A percentile compares a stretch with the other conserved stretches of the same genome.
These are phyloP conservation scores for Colletotrichum falcatum DNA, from an alignment of 2,329 filamentous ascomycete species.

Conservation along the genomic window DNA sequence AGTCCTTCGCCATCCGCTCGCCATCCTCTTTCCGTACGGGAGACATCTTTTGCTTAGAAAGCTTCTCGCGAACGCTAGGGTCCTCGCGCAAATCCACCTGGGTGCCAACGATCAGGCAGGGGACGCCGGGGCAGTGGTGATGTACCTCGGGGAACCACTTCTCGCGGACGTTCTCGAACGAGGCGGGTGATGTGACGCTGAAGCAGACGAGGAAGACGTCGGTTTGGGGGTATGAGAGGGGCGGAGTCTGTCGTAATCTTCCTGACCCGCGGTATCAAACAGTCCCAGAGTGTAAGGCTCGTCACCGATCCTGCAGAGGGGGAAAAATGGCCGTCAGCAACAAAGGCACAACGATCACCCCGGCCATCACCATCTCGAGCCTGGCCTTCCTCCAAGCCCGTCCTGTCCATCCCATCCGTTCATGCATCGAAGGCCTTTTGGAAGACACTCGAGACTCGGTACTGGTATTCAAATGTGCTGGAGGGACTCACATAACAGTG, in stretches of 20 bases:
- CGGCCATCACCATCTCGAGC: neutral
- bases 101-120: conserved; percentile 96
- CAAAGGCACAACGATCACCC: neutral
- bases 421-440: neutral
- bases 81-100: conserved; percentile 97
- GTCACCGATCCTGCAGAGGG: conserved; percentile 85
- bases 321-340: conserved; percentile 21
- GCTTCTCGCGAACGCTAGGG: conserved; percentile 86
- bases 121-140: conserved; percentile 97
- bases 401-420: conserved; percentile 6
- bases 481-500: conserved; percentile 91
- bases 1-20: conserved; percentile 94
- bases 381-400: neutral
- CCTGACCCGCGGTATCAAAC: conserved; percentile 98
- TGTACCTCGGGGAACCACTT: conserved; percentile 99
- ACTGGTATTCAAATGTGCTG: conserved; percentile 11
- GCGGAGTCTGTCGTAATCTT: conserved; percentile 98
- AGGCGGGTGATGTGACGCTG: conserved; percentile 95
- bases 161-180: conserved; percentile 98
- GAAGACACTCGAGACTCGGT: conserved; percentile 1
- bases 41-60: conserved; percentile 95
- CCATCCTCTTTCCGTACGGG: conserved; percentile 94
- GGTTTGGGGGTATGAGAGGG: conserved; percentile 98
- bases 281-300: conserved; percentile 97
- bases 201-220: conserved; percentile 99